Conservation (phyloP, 192 early-diverging fungal genomes). For the Backusella morwellensis region DNA sequence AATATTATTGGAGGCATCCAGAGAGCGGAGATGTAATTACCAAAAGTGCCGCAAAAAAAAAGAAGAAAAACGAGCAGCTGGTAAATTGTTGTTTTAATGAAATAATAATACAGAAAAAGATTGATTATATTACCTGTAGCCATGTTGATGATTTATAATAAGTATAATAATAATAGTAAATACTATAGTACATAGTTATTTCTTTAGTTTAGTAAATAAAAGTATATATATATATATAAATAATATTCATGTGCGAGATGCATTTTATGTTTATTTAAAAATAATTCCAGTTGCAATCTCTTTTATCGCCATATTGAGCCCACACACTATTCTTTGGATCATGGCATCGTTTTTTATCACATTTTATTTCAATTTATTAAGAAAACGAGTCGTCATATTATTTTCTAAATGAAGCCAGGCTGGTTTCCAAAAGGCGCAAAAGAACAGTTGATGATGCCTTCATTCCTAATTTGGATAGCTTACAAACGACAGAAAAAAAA, state of each 20-base stretch:
- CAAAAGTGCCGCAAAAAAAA: too few relatives aligned
- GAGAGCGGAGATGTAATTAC: too few relatives aligned
- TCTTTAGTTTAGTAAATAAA: neutral
- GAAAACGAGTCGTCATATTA: neutral
- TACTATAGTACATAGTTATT: neutral
- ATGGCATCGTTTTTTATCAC: neutral
- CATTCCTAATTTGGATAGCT: neutral
- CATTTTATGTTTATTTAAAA: neutral
- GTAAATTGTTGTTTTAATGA: too few relatives aligned
- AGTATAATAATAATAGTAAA: neutral
- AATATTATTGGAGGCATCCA: too few relatives aligned
- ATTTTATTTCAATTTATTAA: neutral
- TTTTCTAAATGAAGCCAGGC: conserved; percentile 7
- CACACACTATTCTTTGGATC: neutral
- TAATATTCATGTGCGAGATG: neutral
- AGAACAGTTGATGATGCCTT: neutral
- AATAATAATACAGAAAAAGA: too few relatives aligned
- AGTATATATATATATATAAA: neutral
- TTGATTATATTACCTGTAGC: neutral
- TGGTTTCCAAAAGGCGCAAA: neutral
- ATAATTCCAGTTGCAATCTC: neutral
- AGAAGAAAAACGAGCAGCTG: too few relatives aligned
- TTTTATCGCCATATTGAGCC: neutral
- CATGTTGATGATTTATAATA: neutral
- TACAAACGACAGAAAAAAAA: neutral